phyloP scores from a whole-genome alignment of 192 early-diverging fungal species.

The Lobosporangium transversale region DNA sequence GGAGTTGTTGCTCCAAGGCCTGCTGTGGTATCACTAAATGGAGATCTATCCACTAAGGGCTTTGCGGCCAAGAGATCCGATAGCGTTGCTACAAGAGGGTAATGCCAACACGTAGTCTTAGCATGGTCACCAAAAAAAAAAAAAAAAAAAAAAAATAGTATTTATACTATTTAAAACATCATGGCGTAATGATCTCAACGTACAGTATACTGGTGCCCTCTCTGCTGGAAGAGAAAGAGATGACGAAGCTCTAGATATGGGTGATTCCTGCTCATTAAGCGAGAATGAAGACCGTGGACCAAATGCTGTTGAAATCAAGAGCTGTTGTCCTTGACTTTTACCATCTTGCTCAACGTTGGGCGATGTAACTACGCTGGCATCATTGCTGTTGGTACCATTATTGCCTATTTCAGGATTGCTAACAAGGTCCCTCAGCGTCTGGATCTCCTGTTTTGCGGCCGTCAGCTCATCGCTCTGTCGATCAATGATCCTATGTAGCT shows the following conservation, averaged over 20 bases:
- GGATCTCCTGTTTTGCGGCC: conserved; percentile 43
- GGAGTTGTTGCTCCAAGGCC: conserved; percentile 5
- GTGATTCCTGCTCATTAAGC: conserved; percentile 31
- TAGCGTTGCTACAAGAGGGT: conserved; percentile 34
- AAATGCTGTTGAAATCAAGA: conserved; percentile 22
- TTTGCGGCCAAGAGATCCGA: conserved; percentile 54
- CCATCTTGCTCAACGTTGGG: conserved; percentile 7
- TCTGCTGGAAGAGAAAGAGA: conserved; percentile 37
- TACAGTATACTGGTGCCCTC: conserved; percentile 42
- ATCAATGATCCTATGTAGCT: conserved; percentile 54
- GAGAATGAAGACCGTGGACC: conserved; percentile 28
- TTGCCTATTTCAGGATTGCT: conserved; percentile 15
- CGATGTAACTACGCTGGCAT: not conserved
- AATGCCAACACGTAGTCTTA: not conserved
- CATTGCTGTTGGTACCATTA: not conserved
- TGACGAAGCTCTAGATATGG: conserved; percentile 43
- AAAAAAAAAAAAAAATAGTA: not conserved
- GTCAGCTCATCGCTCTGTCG: conserved; percentile 42
- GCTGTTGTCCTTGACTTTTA: conserved; percentile 9
- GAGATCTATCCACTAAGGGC: conserved; percentile 34
- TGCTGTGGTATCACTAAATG: conserved; percentile 21
- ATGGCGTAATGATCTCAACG: no score
- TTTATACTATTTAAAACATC: not conserved
- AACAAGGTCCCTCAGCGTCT: conserved; percentile 37
- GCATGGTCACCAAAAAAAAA: not conserved